Conservation (phyloP, 106 monocot species). For the Acorus gramineus region DNA sequence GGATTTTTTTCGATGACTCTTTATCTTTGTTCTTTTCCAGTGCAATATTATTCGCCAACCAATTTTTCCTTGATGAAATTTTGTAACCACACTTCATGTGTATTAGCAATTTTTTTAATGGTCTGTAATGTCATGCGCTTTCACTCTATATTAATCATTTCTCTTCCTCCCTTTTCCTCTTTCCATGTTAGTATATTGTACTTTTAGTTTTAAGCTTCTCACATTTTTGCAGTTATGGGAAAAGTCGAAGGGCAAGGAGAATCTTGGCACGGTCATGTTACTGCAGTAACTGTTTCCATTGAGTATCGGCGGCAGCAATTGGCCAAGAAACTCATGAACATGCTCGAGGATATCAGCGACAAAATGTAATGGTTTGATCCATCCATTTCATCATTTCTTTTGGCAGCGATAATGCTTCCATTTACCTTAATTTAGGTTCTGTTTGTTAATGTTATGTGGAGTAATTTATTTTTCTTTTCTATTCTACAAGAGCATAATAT, state of each 20-base stretch:
- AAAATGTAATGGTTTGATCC: conserved; percentile 37
- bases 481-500: too few species aligned
- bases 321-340: conserved; percentile 90
- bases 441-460: too few species aligned
- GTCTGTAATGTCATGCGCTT: too few species aligned
- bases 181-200: not conserved
- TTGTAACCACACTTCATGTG: too few species aligned
- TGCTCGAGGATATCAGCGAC: conserved; percentile 89
- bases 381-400: not conserved
- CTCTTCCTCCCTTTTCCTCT: not conserved
- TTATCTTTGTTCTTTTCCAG: not conserved
- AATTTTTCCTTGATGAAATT: too few species aligned
- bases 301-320: conserved; percentile 80
- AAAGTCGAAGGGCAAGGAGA: conserved; percentile 97
- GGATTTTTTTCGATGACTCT: not conserved
- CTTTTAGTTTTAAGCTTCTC: too few species aligned
- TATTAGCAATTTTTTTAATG: too few species aligned
- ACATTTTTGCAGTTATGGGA: conserved; percentile 73
- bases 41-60: too few species aligned
- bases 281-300: conserved; percentile 81
- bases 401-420: not conserved
- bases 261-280: conserved; percentile 98
- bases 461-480: too few species aligned
- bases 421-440: not conserved
- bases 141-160: not conserved